A percentile compares a stretch with the other conserved stretches of the same genome.
Evolutionary conservation across 2,329 filamentous ascomycete species (phyloP).

Genomic region (Dactylellina leptospora): DNA sequence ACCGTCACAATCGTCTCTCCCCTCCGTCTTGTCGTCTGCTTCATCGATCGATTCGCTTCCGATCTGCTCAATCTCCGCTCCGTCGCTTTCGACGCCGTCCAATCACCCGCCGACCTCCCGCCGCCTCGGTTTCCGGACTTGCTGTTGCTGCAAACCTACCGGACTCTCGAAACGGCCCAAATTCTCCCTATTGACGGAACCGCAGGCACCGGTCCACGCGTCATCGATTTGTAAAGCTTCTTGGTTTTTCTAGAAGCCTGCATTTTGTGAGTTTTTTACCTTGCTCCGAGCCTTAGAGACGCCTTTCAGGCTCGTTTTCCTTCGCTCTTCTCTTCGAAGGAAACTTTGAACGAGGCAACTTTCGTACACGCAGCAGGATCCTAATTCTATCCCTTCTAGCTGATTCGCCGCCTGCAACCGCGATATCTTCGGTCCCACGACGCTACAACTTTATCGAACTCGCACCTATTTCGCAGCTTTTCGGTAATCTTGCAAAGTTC

Average conservation of each 20-base stretch:
- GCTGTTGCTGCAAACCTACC: conserved; percentile 17
- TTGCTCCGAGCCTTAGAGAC: not conserved
- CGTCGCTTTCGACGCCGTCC: conserved; percentile 31
- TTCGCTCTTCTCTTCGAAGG: conserved; percentile 24
- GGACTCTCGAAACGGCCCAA: conserved; percentile 27
- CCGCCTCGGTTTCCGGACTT: conserved; percentile 10
- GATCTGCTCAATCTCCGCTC: conserved; percentile 22
- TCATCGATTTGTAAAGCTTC: conserved; percentile 34
- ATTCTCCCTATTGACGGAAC: conserved; percentile 50
- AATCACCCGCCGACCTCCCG: conserved; percentile 27
- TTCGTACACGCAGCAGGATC: conserved; percentile 33
- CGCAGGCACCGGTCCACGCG: conserved; percentile 53
- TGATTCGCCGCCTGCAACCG: conserved; percentile 29
- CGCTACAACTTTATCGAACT: conserved; percentile 21
- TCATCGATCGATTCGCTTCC: conserved; percentile 33
- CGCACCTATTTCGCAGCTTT: conserved; percentile 33
- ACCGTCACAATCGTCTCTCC: conserved; percentile 37
- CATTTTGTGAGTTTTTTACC: conserved; percentile 15
- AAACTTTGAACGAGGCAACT: conserved; percentile 37
- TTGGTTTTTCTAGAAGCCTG: conserved; percentile 28
- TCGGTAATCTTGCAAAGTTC: conserved; percentile 23
- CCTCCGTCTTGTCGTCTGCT: conserved; percentile 31
- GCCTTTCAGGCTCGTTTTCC: not conserved
- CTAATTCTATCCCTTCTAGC: conserved; percentile 24
- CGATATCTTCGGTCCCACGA: conserved; percentile 23